Evolutionary conservation across 352 stramenopile genomes (phyloP).

Genomic region (Globisporangium perplexum): DNA sequence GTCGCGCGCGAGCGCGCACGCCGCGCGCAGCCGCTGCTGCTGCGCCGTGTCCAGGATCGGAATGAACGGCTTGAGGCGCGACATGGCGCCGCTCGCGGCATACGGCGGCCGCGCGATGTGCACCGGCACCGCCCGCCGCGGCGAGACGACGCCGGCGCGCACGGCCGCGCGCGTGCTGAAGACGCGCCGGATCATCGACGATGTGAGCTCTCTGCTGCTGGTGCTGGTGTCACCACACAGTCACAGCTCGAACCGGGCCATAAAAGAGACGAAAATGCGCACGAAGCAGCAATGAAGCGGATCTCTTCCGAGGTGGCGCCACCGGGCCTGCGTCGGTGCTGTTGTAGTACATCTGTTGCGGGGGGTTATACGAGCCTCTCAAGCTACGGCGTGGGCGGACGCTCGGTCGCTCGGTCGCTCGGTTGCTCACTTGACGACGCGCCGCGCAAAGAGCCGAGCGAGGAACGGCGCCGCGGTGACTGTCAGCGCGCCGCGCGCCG

Average conservation of each 20-base stretch:
- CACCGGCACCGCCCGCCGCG: slow-evolving; percentile 37
- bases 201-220: too few relatives aligned
- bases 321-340: too few relatives aligned
- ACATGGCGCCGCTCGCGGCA: slow-evolving; percentile 55
- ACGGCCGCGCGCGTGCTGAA: slow-evolving; percentile 40
- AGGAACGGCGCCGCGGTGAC: slow-evolving; percentile 70
- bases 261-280: background rate
- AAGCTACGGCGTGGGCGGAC: too few relatives aligned
- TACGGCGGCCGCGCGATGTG: slow-evolving; percentile 63
- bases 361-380: too few relatives aligned
- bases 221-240: too few relatives aligned
- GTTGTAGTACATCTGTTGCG: background rate
- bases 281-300: background rate
- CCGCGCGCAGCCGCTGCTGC: slow-evolving; percentile 57
- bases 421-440: slow-evolving; percentile 14
- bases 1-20: slow-evolving; percentile 70
- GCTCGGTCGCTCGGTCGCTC: too few relatives aligned
- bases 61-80: slow-evolving; percentile 63
- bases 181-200: slow-evolving; percentile 22
- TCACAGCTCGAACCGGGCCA: too few relatives aligned
- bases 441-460: slow-evolving; percentile 41
- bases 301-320: too few relatives aligned
- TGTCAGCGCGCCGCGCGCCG: slow-evolving; percentile 61
- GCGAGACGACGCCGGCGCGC: slow-evolving; percentile 40
- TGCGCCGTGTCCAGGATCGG: slow-evolving; percentile 65